phyloP scores from a whole-genome alignment of 116 monocot species.

The Zostera marina region DNA sequence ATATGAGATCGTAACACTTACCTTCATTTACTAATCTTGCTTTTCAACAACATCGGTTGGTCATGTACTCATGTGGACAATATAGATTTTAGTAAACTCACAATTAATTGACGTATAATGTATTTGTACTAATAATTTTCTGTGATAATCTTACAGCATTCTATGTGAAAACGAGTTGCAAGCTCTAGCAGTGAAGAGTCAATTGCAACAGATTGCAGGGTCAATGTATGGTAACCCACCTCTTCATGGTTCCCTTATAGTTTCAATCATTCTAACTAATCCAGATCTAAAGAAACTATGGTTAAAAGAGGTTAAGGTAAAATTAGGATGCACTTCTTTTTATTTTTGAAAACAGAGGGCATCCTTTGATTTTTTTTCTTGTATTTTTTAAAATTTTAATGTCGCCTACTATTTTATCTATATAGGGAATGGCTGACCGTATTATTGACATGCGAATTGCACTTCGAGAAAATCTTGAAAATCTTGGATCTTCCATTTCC shows the following conservation, averaged over 20 bases:
- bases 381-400: background rate
- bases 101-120: no score
- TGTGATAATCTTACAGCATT: slow-evolving; percentile 17
- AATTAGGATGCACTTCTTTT: background rate
- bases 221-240: slow-evolving; percentile 99
- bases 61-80: no score
- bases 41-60: no score
- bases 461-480: slow-evolving; percentile 71
- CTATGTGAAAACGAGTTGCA: slow-evolving; percentile 84
- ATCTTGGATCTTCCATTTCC: slow-evolving; percentile 64
- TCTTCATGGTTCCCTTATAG: slow-evolving; percentile 77
- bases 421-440: slow-evolving; percentile 88
- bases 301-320: slow-evolving; percentile 92
- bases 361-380: background rate
- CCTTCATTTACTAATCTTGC: no score
- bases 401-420: no score
- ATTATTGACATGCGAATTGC: slow-evolving; percentile 89
- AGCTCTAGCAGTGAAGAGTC: slow-evolving; percentile 96
- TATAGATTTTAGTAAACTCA: no score
- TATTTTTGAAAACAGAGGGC: background rate
- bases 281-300: slow-evolving; percentile 70
- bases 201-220: slow-evolving; percentile 91
- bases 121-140: no score
- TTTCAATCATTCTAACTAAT: slow-evolving; percentile 75
- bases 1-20: no score